These are phyloP conservation scores for Theileria luwenshuni DNA, from an alignment of 169 alveolate species.

Conservation along the genomic window DNA sequence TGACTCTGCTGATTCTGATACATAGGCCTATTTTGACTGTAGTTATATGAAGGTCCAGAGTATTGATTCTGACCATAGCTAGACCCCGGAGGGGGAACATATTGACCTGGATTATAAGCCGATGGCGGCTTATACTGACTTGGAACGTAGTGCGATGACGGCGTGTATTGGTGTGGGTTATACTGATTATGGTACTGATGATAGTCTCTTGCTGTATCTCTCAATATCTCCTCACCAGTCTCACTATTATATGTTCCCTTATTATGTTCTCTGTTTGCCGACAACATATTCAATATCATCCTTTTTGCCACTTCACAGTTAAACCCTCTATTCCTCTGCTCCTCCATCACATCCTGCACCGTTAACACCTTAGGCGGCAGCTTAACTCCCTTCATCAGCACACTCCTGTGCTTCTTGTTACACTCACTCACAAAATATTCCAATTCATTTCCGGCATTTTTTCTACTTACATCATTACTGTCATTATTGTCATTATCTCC, in stretches of 20 bases:
- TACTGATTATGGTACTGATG: constrained; percentile 53
- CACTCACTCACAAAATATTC: constrained; percentile 23
- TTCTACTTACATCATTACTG: too few relatives aligned
- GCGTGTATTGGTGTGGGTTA: constrained; percentile 23
- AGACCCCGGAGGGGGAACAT: neutral
- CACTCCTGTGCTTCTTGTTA: constrained; percentile 42
- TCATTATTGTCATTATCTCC: constrained; percentile 8
- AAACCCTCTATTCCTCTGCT: constrained; percentile 61
- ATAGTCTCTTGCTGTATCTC: constrained; percentile 44
- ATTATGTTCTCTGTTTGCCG: neutral
- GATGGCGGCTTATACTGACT: too few relatives aligned
- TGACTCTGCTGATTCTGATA: neutral
- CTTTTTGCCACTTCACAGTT: constrained; percentile 65
- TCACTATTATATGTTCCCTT: neutral
- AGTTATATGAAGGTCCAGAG: neutral
- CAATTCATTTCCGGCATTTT: neutral
- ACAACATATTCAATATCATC: constrained; percentile 55
- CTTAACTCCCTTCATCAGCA: constrained; percentile 43
- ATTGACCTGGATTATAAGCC: neutral
- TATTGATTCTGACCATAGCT: neutral
- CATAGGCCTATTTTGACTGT: neutral
- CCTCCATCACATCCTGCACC: constrained; percentile 66
- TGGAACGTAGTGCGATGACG: too few relatives aligned
- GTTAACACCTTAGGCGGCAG: constrained; percentile 36
- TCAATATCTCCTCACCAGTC: constrained; percentile 18